Base-by-base conservation (phyloP, 2,329 filamentous ascomycete species). In the Diaporthe humulicola region DNA sequence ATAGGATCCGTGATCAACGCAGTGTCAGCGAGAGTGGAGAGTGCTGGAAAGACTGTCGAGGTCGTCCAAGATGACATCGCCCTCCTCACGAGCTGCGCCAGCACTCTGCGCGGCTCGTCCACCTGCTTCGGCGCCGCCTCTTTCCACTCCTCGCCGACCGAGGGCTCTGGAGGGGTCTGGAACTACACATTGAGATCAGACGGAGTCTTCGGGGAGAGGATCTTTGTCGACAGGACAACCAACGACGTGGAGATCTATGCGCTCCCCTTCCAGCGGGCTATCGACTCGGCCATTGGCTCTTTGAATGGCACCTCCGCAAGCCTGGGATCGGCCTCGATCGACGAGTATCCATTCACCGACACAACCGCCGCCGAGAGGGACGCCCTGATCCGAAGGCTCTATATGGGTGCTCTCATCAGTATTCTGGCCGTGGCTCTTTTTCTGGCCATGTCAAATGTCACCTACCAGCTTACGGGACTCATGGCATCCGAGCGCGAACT, bases 381-480 rank as follows among this genome's bases (percentile, higher is more conserved):
- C 7, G 88, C 91, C 30, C 82, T 88, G 8, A 93, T 98, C 74
- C 90, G 94, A 12, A 86, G 88, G 14, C 82, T 89, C 6, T 98
- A 95, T 81, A 95, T 96, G 88, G 86, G 88, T 2, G 88, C 91
- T 3, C 90, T 98, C 74, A 93, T 94, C 79, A 91, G 93, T 78
- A 94, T 95, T 77, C 87, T 98, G 77, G 95, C 88, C 22, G 92
- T 97, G 28, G 92, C 92, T 1, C 95, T 97, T 80, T 92, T 97
- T 79, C 90, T 95, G 67, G 93, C 92, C 28, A 89, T 97, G 72
- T 92, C 97, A 60, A 95, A 94, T 72, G 90, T 98, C 36, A 93
- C 93, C 50, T 98, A 98, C 81, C 95, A 98, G 80, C 87, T 98
- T 73, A 94, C 95, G 0, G 96, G 96, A 12, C 92, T 96, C 79